Conservation (phyloP, 345 rosid species). For the Brassica cretica region DNA sequence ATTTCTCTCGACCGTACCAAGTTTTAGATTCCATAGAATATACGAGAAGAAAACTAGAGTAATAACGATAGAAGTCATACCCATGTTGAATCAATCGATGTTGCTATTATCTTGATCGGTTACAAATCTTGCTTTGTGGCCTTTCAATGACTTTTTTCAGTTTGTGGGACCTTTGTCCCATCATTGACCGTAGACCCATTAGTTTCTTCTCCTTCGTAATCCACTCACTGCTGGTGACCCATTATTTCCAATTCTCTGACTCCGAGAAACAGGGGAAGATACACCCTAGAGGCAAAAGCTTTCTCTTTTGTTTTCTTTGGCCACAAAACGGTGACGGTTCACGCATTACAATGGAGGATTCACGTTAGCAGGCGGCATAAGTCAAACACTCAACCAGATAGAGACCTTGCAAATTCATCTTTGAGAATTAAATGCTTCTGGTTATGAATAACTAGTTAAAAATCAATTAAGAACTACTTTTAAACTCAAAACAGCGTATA, state of each 20-base stretch:
- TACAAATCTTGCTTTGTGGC: not conserved
- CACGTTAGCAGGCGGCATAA: not conserved
- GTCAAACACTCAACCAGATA: not conserved
- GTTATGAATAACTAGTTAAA: too few relatives aligned
- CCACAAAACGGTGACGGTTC: not conserved
- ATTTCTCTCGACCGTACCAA: not conserved
- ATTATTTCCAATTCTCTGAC: not conserved
- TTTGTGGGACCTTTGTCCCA: conserved; percentile 19
- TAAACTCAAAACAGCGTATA: too few relatives aligned
- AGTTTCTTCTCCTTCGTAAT: conserved; percentile 6
- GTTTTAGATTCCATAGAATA: conserved; percentile 2
- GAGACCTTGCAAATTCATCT: not conserved
- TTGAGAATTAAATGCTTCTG: too few relatives aligned
- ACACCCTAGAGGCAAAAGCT: not conserved
- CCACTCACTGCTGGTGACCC: not conserved
- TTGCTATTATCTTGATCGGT: not conserved
- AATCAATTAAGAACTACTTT: too few relatives aligned
- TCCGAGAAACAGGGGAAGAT: not conserved
- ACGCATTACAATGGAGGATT: not conserved
- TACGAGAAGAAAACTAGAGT: conserved; percentile 3
- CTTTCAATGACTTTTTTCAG: conserved; percentile 6
- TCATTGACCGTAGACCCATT: conserved; percentile 19
- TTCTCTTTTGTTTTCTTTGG: not conserved
- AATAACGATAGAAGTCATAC: not conserved
- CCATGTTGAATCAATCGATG: not conserved